These are phyloP conservation scores for Wallacemonas rigidus DNA, from an alignment of 208 protist species.

Conservation along the genomic window DNA sequence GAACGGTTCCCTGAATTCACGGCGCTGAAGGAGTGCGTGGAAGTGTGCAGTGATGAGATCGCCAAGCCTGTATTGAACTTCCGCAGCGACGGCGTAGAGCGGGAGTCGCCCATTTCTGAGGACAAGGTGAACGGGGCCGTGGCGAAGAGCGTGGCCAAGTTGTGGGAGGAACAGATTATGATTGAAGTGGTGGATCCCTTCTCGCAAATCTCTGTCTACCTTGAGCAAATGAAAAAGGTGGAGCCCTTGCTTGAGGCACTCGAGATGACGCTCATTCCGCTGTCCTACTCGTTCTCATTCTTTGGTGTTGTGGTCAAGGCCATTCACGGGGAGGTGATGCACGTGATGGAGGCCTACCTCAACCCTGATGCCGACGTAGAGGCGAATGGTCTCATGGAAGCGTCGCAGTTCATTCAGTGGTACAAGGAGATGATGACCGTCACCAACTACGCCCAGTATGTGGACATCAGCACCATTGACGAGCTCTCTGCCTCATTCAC, in stretches of 20 bases:
- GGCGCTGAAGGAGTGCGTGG: conserved; percentile 74
- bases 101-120: conserved; percentile 59
- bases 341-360: conserved; percentile 63
- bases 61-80: conserved; percentile 52
- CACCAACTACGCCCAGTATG: conserved; percentile 63
- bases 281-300: conserved; percentile 78
- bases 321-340: conserved; percentile 77
- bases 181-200: conserved; percentile 79
- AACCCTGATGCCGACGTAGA: conserved; percentile 54
- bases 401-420: conserved; percentile 84
- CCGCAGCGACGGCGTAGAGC: conserved; percentile 51
- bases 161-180: conserved; percentile 89
- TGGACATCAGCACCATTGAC: conserved; percentile 63
- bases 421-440: conserved; percentile 81
- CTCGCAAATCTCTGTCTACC: conserved; percentile 62
- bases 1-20: conserved; percentile 48
- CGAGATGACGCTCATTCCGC: conserved; percentile 78
- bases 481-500: conserved; percentile 71
- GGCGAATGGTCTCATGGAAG: conserved; percentile 77
- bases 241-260: conserved; percentile 78
- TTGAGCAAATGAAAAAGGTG: conserved; percentile 89
- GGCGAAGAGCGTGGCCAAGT: conserved; percentile 47
- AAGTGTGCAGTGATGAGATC: conserved; percentile 70
- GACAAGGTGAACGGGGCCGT: conserved; percentile 55
- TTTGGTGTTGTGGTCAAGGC: conserved; percentile 72